A percentile compares a stretch with the other conserved stretches of the same genome.
Conservation (phyloP, 495 filamentous ascomycete genomes). For the Glonium stellatum region DNA sequence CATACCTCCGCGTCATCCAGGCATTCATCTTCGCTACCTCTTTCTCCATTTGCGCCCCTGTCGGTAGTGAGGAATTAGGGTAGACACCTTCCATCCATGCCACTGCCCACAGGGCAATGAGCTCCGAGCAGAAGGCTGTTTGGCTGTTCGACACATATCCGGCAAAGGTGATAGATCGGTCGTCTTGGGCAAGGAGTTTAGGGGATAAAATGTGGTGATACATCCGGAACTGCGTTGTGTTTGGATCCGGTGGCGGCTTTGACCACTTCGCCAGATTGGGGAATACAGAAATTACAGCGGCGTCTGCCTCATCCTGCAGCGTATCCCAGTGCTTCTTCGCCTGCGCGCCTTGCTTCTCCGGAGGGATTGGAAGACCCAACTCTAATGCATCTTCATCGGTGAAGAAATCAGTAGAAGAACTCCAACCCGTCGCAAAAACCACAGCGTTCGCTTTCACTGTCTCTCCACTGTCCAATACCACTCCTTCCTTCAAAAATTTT, state of each 20-base stretch:
- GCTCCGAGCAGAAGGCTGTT: conserved; percentile 11
- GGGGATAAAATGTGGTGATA: conserved; percentile 13
- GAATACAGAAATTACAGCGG: neutral
- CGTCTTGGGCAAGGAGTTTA: neutral
- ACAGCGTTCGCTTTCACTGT: conserved; percentile 4
- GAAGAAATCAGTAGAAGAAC: conserved; percentile 6
- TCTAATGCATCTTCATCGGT: neutral
- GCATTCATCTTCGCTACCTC: conserved; percentile 8
- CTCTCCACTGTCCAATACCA: neutral
- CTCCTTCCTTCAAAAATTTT: neutral
- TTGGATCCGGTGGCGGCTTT: neutral
- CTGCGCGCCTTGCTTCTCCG: neutral
- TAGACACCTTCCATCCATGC: conserved; percentile 14
- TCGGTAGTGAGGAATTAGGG: neutral
- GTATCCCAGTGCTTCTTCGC: conserved; percentile 4
- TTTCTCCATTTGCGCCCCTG: conserved; percentile 7
- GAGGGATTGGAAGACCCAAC: conserved; percentile 7
- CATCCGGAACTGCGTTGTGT: conserved; percentile 12
- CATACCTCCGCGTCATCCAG: conserved; percentile 15
- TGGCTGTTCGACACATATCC: conserved; percentile 9
- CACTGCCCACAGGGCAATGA: conserved; percentile 10
- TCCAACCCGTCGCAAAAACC: conserved; percentile 13
- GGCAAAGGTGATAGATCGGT: conserved; percentile 10
- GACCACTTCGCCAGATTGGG: conserved; percentile 1
- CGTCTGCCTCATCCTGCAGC: conserved; percentile 4